Conservation (phyloP, 768 basidiomycete species). For the Hortiboletus campestris region DNA sequence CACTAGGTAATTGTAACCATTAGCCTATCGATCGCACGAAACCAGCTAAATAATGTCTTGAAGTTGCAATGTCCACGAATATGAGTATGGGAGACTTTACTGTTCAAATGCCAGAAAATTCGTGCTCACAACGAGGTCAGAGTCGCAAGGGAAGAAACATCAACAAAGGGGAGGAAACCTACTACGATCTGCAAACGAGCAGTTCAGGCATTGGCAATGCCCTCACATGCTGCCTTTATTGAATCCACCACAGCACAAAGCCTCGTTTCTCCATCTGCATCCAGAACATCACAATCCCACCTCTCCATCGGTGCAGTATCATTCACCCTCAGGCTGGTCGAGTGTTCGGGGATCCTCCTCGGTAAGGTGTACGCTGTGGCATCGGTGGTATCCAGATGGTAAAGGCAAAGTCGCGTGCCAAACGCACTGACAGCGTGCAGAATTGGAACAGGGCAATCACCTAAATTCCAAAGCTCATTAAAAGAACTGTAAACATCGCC, state of each 20-base stretch:
- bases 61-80: no score
- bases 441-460: neutral
- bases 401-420: neutral
- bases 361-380: neutral
- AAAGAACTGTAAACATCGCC: no score
- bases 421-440: neutral
- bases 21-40: no score
- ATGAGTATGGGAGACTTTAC: no score
- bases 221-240: neutral
- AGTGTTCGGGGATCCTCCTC: neutral
- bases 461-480: neutral
- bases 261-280: neutral
- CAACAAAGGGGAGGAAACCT: no score
- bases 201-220: neutral
- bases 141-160: no score
- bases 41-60: no score
- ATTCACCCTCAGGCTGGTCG: neutral
- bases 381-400: neutral
- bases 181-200: neutral
- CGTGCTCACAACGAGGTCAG: no score
- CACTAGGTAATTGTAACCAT: no score
- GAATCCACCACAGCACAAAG: neutral
- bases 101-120: no score
- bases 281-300: neutral
- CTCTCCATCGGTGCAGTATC: neutral